Evolutionary conservation across 768 basidiomycete genomes (phyloP).

Genomic region (Imleria badia): DNA sequence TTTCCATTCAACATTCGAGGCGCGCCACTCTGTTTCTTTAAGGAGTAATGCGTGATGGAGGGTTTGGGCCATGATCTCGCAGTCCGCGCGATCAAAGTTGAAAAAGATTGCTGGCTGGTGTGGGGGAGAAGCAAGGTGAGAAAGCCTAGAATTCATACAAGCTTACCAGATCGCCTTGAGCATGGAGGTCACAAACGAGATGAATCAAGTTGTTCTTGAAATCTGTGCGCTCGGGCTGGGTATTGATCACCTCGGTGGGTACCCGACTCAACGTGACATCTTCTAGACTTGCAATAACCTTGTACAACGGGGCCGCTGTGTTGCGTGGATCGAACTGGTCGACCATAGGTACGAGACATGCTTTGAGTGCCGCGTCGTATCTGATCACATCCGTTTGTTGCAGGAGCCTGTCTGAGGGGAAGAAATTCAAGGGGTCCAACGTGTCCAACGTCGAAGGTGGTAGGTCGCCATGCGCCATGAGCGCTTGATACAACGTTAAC

Average conservation of each 20-base stretch:
- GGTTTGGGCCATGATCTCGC: constrained; percentile 50
- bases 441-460: constrained; percentile 13
- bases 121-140: neutral
- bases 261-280: constrained; percentile 35
- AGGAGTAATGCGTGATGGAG: constrained; percentile 38
- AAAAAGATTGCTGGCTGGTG: constrained; percentile 65
- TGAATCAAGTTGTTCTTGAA: constrained; percentile 48
- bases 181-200: constrained; percentile 59
- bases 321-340: constrained; percentile 37
- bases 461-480: constrained; percentile 33
- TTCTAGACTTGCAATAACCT: constrained; percentile 41
- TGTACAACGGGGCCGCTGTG: constrained; percentile 32
- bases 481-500: constrained; percentile 48
- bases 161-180: constrained; percentile 52
- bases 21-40: constrained; percentile 53
- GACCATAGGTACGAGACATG: constrained; percentile 38
- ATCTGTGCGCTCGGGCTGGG: constrained; percentile 26
- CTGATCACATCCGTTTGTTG: constrained; percentile 58
- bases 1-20: constrained; percentile 46
- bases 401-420: constrained; percentile 40
- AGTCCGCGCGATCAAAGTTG: constrained; percentile 58
- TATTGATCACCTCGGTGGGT: constrained; percentile 27
- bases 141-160: neutral
- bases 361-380: constrained; percentile 58
- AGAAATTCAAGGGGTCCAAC: constrained; percentile 48